Conservation (phyloP, 2,329 filamentous ascomycete genomes). For the Trichoderma cornu-damae region DNA sequence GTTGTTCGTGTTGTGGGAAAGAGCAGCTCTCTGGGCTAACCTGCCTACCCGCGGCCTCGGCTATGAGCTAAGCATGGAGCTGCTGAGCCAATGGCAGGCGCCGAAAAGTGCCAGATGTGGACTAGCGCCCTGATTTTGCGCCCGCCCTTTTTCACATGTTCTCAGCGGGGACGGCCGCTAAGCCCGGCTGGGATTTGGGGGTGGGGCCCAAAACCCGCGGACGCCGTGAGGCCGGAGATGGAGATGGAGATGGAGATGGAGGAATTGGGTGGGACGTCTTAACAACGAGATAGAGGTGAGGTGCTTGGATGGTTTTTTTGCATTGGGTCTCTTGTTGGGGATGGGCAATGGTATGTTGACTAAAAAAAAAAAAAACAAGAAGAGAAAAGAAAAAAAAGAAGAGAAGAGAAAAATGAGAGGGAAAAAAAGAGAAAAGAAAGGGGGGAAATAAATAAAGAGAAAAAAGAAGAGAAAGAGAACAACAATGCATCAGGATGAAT, state of each 20-base stretch:
- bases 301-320: no score
- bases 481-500: no score
- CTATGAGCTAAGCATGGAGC: neutral
- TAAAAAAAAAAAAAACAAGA: no score
- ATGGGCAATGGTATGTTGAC: no score
- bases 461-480: no score
- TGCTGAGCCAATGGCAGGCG: neutral
- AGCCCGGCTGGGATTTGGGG: neutral
- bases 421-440: no score
- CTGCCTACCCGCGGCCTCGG: neutral
- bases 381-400: no score
- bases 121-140: neutral
- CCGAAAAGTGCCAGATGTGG: neutral
- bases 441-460: no score
- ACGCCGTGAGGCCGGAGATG: slow-evolving; percentile 14
- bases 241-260: neutral
- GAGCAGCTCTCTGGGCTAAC: neutral
- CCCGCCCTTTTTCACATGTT: slow-evolving; percentile 16
- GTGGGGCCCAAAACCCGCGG: slow-evolving; percentile 13
- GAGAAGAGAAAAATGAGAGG: no score
- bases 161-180: neutral
- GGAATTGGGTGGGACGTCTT: neutral
- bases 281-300: no score
- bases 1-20: no score
- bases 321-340: no score